A percentile compares a stretch with the other conserved stretches of the same genome.
Conservation (phyloP, 2,329 filamentous ascomycete genomes). For the Metarhizium robertsii region DNA sequence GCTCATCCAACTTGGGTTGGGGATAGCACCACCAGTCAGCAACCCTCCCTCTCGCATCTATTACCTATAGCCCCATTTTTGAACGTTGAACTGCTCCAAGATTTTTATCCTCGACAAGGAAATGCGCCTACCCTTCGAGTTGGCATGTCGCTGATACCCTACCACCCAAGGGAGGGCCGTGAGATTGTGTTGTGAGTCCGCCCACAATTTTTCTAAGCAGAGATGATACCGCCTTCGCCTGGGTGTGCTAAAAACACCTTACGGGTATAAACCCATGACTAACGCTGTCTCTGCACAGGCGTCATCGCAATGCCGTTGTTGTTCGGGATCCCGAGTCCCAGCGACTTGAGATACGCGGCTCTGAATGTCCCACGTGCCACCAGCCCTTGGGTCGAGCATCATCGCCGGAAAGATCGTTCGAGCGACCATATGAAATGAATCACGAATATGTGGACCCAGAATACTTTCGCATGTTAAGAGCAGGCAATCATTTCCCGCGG, state of each 20-base stretch:
- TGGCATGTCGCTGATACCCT: constrained; percentile 63
- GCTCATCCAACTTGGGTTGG: not conserved
- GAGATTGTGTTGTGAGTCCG: constrained; percentile 69
- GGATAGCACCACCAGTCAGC: not conserved
- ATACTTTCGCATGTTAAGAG: constrained; percentile 89
- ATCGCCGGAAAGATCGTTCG: constrained; percentile 41
- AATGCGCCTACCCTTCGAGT: not conserved
- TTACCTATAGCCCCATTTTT: not conserved
- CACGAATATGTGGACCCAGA: constrained; percentile 74
- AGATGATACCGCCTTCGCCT: not conserved
- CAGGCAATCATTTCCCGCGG: constrained; percentile 34
- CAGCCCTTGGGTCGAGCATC: constrained; percentile 48
- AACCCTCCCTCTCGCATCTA: not conserved
- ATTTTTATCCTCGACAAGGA: constrained; percentile 3
- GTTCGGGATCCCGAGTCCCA: constrained; percentile 79
- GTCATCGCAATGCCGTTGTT: constrained; percentile 86
- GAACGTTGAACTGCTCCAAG: not conserved
- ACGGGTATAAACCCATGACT: not conserved
- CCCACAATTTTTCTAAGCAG: not conserved
- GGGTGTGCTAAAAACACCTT: not conserved
- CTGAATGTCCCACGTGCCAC: constrained; percentile 87
- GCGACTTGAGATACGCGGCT: constrained; percentile 71
- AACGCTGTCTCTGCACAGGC: constrained; percentile 40
- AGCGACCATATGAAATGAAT: constrained; percentile 26
- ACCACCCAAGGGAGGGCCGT: constrained; percentile 61